phyloP scores from a whole-genome alignment of 768 basidiomycete genomes.

The Tricholoma terreum region DNA sequence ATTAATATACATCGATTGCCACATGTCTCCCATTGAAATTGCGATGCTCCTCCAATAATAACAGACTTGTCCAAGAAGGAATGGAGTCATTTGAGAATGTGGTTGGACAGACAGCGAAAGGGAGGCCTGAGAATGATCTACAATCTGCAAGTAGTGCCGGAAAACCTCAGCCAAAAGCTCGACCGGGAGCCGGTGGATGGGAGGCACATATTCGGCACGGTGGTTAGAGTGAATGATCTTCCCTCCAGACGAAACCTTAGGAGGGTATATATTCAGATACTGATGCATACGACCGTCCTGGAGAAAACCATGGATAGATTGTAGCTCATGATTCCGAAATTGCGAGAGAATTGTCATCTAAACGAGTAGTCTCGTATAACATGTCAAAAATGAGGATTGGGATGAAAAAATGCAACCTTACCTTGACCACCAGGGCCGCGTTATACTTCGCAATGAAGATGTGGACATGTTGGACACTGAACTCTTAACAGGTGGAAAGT shows the following conservation, averaged over 20 bases:
- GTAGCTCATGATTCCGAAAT: not conserved
- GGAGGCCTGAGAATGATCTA: not conserved
- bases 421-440: not conserved
- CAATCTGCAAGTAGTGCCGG: not conserved
- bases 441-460: not conserved
- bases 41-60: constrained; percentile 16
- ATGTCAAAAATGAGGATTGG: not conserved
- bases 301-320: not conserved
- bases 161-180: constrained; percentile 4
- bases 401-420: not conserved
- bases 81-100: constrained; percentile 6
- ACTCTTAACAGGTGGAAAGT: not conserved
- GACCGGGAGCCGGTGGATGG: not conserved
- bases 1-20: constrained; percentile 15
- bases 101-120: not conserved
- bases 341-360: not conserved
- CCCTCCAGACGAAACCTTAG: not conserved
- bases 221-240: too few species aligned
- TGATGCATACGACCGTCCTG: not conserved
- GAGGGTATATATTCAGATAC: not conserved
- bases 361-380: not conserved
- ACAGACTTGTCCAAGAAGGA: constrained; percentile 18
- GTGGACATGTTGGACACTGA: not conserved
- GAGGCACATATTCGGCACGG: not conserved
- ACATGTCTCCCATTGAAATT: constrained; percentile 8